Evolutionary conservation across 345 rosid genomes (phyloP), one percentile per base, ranked within the genome.

Genomic region (Brassica cretica): DNA sequence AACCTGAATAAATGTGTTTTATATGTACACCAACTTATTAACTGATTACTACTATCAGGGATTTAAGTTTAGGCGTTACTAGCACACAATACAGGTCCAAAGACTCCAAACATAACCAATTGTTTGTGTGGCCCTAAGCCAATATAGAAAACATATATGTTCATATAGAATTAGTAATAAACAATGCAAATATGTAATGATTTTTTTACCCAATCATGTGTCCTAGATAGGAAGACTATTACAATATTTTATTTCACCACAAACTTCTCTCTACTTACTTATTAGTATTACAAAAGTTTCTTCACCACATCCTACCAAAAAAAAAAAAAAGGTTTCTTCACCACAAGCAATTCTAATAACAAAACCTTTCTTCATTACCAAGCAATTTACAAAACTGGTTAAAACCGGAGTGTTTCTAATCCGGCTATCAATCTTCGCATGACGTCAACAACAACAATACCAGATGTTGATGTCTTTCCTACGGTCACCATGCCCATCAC

Each of bases 401-500:
- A 60, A 18, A 68, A 19, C 55, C 6, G 63, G 62, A 62, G 65
- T 33, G 24, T 15, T 59, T 66, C 5, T 55, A 35, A 69, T 49
- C 79, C 29, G 25, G 64, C 61, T 65, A 63, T 21, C 71, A 55
- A 55, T 41, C 76, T 58, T 64, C 68, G 59, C 35, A 81, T 81
- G 80, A 37, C 73, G 21, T 72, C 81, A 44, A 33, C 68, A 66
- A 65, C 78, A 30, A 59, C 27, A 37, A 14, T 79, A 25, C 60
- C 77, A 30, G 70, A 51, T 8, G 3, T 51, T 44, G 68, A 24
- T 59, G 73, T 66, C 5, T 66, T 70, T 7, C 73, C 68, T 6
- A 70, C 46, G 46, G 27, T 69, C 14, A 75, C 87, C 46, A 87
- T 88, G 3, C 88, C 93, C 0, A 0, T 87, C 33, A 85, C 89